Percentiles rank a stretch among this genome's conserved stretches.
These are phyloP conservation scores for Phallus indusiatus DNA, from an alignment of 768 basidiomycete species.

Conservation along the genomic window DNA sequence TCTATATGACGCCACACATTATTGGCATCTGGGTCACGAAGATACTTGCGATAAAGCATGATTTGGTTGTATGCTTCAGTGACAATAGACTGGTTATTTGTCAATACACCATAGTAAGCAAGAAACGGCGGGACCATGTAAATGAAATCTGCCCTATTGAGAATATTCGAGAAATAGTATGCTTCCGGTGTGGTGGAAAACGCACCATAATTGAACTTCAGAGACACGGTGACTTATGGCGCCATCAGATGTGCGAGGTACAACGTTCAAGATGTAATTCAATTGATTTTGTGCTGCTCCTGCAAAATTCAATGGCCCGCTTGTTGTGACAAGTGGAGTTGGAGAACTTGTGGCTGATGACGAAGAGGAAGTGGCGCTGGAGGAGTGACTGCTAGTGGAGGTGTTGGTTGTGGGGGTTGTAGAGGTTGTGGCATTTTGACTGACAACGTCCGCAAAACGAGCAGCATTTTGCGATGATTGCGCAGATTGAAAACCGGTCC, in stretches of 20 bases:
- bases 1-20: slow-evolving; percentile 74
- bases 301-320: slow-evolving; percentile 39
- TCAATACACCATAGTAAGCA: slow-evolving; percentile 69
- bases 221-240: slow-evolving; percentile 71
- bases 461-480: neutral
- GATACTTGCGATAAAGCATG: slow-evolving; percentile 56
- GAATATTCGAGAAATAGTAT: neutral
- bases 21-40: slow-evolving; percentile 39
- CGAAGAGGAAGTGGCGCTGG: neutral
- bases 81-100: slow-evolving; percentile 48
- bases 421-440: neutral
- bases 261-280: slow-evolving; percentile 44
- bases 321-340: neutral
- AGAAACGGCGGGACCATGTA: slow-evolving; percentile 86
- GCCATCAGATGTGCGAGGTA: slow-evolving; percentile 59
- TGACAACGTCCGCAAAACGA: too few species aligned
- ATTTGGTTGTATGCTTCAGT: slow-evolving; percentile 63
- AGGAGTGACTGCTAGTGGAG: neutral
- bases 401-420: neutral
- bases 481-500: slow-evolving; percentile 28
- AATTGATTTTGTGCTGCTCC: slow-evolving; percentile 59
- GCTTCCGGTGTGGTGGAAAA: neutral
- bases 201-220: slow-evolving; percentile 66
- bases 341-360: neutral
- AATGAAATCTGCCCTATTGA: slow-evolving; percentile 61